A percentile compares a stretch with the other conserved stretches of the same genome.
Conservation (phyloP, 306 rosid species). For the Parietaria judaica region DNA sequence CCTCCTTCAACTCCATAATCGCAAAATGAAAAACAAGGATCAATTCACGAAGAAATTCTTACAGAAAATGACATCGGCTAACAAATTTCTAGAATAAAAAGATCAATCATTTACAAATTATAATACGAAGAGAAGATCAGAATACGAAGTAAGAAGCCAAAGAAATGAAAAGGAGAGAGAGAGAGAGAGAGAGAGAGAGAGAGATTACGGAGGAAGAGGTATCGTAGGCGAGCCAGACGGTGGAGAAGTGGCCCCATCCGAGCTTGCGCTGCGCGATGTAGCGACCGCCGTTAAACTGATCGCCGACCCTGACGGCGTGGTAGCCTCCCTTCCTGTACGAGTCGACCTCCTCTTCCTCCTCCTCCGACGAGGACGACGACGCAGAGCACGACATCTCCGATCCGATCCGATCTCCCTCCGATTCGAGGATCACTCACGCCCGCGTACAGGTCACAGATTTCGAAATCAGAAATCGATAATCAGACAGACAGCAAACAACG, state of each 20-base stretch:
- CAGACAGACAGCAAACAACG: no score
- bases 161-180: background rate
- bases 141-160: background rate
- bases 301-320: conserved; percentile 86
- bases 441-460: no score
- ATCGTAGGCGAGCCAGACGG: conserved; percentile 97
- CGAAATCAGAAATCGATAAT: no score
- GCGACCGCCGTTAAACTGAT: conserved; percentile 84
- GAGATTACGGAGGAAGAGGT: conserved; percentile 49
- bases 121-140: background rate
- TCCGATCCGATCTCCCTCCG: conserved; percentile 5
- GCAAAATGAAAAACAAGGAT: no score
- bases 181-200: background rate
- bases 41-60: no score
- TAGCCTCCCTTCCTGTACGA: conserved; percentile 94
- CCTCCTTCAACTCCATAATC: no score
- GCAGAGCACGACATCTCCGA: conserved; percentile 76
- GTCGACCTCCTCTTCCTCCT: conserved; percentile 86
- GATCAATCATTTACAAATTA: no score
- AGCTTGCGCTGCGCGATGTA: conserved; percentile 85
- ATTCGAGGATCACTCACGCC: background rate
- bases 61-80: no score
- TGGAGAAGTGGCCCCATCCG: conserved; percentile 97
- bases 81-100: no score
- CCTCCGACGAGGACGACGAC: conserved; percentile 90